Evolutionary conservation across 2,329 filamentous ascomycete species (phyloP), one percentile per base, ranked within the genome.

Genomic region (Chaetoscypha palmicola): DNA sequence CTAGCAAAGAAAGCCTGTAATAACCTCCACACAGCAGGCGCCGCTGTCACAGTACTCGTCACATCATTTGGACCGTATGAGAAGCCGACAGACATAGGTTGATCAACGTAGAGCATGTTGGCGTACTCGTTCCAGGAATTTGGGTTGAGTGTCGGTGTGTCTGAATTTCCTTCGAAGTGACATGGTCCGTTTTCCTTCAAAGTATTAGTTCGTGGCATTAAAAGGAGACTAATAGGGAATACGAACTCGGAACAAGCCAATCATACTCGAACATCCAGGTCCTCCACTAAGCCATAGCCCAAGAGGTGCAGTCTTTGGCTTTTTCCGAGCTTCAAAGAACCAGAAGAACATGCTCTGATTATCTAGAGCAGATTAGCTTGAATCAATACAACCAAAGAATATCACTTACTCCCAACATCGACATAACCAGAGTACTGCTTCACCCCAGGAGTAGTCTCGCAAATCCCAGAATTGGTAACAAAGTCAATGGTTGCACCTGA

Each of bases 1-100:
- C 75, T 71, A 3, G 73, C 67, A 43, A 79, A 76, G 67, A 79
- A 84, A 1, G 69, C 67, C 54, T 78, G 74, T 36, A 76, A 58
- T 12, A 77, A 62, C 3, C 65, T 68, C 74, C 73, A 78, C 14
- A 78, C 66, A 34, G 64, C 64, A 0, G 64, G 64, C 2, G 70
- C 68, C 9, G 70, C 69, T 3, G 64, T 63, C 5, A 62, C 60
- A 2, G 70, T 72, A 21, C 64, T 66, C 5, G 42, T 60, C 70
- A 63, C 43, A 67, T 63, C 38, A 66, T 73, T 41, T 5, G 26
- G 43, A 20, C 46, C 64, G 50, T 68, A 69, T 2, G 62, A 66
- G 51, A 67, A 68, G 5, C 66, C 66, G 5, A 57, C 58, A 16
- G 60, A 59, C 20, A 66, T 59, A 1, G 62, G 62, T 33, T 64